Evolutionary conservation across 1,284 basidiomycete species (phyloP).

Genomic region (Ceratobasidium sp.): DNA sequence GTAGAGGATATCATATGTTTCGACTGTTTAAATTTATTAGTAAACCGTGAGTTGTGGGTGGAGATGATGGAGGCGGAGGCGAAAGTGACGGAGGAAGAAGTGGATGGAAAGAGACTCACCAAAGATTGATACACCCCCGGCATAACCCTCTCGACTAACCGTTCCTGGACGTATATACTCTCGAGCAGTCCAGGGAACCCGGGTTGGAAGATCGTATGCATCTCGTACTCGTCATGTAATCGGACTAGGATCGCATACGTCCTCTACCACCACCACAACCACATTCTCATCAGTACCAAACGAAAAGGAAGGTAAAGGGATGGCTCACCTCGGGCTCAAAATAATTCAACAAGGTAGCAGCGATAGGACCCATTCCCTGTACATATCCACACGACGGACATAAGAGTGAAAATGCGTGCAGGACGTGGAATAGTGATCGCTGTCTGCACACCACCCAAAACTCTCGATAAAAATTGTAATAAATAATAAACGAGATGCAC

Average conservation of each 20-base stretch:
- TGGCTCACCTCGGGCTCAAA: conserved; percentile 80
- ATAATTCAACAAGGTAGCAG: conserved; percentile 94
- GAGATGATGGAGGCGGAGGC: not conserved
- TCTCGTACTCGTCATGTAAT: conserved; percentile 88
- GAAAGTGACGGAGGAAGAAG: not conserved
- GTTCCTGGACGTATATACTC: conserved; percentile 94
- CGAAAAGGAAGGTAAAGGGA: not conserved
- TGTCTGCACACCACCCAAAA: conserved; percentile 69
- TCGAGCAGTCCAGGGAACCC: conserved; percentile 97
- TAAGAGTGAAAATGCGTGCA: conserved; percentile 90
- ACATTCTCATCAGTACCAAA: conserved; percentile 72
- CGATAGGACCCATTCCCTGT: conserved; percentile 99
- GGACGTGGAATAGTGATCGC: conserved; percentile 93
- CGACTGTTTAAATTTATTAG: conserved; percentile 60
- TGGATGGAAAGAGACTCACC: not conserved
- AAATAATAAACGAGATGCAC: conserved; percentile 64
- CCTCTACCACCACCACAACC: conserved; percentile 59
- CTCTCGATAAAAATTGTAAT: conserved; percentile 46
- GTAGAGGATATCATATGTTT: conserved; percentile 92
- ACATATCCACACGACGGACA: conserved; percentile 96
- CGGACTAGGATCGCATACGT: conserved; percentile 88
- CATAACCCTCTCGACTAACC: conserved; percentile 86
- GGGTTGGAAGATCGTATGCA: conserved; percentile 92
- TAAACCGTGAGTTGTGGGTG: not conserved
- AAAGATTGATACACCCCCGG: conserved; percentile 80